Percentiles rank a stretch among this genome's conserved stretches.
Conservation (phyloP, 495 filamentous ascomycete genomes). For the Penicillium cataractarum region DNA sequence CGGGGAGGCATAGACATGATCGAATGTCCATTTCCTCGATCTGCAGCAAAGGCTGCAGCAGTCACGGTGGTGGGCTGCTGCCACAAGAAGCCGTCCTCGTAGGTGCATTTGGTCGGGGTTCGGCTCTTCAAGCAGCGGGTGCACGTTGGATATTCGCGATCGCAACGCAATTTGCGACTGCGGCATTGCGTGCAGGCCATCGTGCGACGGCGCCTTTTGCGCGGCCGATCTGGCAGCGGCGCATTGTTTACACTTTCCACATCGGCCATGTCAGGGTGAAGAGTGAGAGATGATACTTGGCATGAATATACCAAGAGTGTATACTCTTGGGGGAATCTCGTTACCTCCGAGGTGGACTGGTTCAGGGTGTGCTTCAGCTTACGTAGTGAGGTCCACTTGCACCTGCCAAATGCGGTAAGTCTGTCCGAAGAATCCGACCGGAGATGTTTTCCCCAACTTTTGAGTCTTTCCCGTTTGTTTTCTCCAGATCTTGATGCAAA, state of each 20-base stretch:
- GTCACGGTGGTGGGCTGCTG: slow-evolving; percentile 47
- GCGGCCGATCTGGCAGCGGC: slow-evolving; percentile 34
- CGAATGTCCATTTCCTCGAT: slow-evolving; percentile 29
- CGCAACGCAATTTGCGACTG: slow-evolving; percentile 70
- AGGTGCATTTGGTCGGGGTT: slow-evolving; percentile 44
- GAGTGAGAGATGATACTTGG: too few relatives aligned
- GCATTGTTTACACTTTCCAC: slow-evolving; percentile 15
- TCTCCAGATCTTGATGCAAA: too few relatives aligned
- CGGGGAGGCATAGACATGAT: slow-evolving; percentile 22
- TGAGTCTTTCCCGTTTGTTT: too few relatives aligned
- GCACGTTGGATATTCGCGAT: slow-evolving; percentile 65
- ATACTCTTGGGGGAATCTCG: background rate
- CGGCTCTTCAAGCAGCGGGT: slow-evolving; percentile 62
- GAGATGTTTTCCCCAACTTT: background rate
- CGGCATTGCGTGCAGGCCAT: slow-evolving; percentile 59
- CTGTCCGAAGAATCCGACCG: background rate
- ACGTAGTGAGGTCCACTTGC: slow-evolving; percentile 3
- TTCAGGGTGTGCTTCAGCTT: slow-evolving; percentile 3
- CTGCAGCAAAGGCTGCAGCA: slow-evolving; percentile 31
- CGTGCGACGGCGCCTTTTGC: slow-evolving; percentile 47
- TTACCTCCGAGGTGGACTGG: background rate
- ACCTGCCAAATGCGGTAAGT: slow-evolving; percentile 3
- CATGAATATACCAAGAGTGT: background rate
- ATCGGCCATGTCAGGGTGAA: slow-evolving; percentile 16
- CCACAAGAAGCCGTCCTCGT: slow-evolving; percentile 54